Percentiles rank a stretch among this genome's conserved stretches.
Evolutionary conservation across 331 rosid genomes (phyloP).

Genomic region (Dryas integrifolia): DNA sequence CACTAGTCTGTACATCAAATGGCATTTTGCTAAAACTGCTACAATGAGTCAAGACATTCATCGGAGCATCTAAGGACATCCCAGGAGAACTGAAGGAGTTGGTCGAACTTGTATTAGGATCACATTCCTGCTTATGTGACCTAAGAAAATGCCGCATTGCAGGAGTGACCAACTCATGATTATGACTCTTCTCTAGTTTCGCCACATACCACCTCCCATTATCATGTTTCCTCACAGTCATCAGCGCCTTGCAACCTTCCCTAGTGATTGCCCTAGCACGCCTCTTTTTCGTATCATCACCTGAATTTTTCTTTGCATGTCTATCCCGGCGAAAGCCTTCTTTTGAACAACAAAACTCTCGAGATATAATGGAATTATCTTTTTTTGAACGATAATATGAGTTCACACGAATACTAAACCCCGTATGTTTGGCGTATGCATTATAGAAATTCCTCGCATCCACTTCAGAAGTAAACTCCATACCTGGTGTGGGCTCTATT

Average conservation of each 20-base stretch:
- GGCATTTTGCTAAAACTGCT: slow-evolving; percentile 5
- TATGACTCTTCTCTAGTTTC: slow-evolving; percentile 23
- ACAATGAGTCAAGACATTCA: slow-evolving; percentile 16
- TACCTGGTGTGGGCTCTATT: slow-evolving; percentile 16
- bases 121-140: slow-evolving; percentile 25
- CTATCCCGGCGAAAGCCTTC: slow-evolving; percentile 25
- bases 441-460: slow-evolving; percentile 25
- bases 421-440: slow-evolving; percentile 26
- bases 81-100: slow-evolving; percentile 20
- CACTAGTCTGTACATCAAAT: slow-evolving; percentile 16
- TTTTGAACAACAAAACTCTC: slow-evolving; percentile 34
- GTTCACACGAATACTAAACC: slow-evolving; percentile 27
- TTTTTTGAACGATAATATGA: slow-evolving; percentile 26
- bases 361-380: slow-evolving; percentile 23
- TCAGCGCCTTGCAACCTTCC: slow-evolving; percentile 31
- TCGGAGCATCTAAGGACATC: background rate
- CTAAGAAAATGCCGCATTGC: slow-evolving; percentile 28
- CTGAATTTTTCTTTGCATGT: slow-evolving; percentile 1
- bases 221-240: slow-evolving; percentile 18
- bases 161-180: slow-evolving; percentile 25
- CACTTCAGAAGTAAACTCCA: slow-evolving; percentile 29
- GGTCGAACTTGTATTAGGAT: slow-evolving; percentile 13
- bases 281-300: slow-evolving; percentile 12
- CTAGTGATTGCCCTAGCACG: slow-evolving; percentile 28
- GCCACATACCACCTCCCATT: slow-evolving; percentile 28